These are phyloP conservation scores for Solanum hybrid DNA, from an alignment of 305 asterid species.

Conservation along the genomic window DNA sequence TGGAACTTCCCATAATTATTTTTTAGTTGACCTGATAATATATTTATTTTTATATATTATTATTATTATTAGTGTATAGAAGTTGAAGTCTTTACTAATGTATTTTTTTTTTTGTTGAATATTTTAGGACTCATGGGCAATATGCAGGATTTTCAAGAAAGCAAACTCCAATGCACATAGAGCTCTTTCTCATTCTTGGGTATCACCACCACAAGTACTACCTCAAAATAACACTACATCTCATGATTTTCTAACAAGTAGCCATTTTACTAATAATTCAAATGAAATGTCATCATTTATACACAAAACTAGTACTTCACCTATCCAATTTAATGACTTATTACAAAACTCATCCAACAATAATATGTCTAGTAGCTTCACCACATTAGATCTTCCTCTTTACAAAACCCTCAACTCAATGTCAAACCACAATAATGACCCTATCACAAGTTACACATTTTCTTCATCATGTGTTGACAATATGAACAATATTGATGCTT, in stretches of 20 bases:
- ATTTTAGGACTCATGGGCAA: conserved; percentile 72
- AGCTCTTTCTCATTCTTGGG: conserved; percentile 65
- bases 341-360: not conserved
- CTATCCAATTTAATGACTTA: not conserved
- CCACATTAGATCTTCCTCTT: conserved; percentile 4
- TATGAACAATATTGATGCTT: conserved; percentile 32
- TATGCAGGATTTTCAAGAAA: conserved; percentile 82
- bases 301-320: not conserved
- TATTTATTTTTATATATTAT: not conserved
- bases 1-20: no score
- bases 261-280: conserved; percentile 16
- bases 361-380: not conserved
- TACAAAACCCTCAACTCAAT: conserved; percentile 3
- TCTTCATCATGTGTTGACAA: conserved; percentile 10
- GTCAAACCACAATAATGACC: not conserved
- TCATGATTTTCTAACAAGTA: not conserved
- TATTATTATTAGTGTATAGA: not conserved
- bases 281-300: not conserved
- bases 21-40: not conserved
- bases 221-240: conserved; percentile 13
- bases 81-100: not conserved
- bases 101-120: not conserved
- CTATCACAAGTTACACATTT: conserved; percentile 13
- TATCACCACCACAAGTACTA: conserved; percentile 23
- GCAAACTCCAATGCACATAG: conserved; percentile 53